These are phyloP conservation scores for Talaromyces atroroseus DNA, from an alignment of 2,329 filamentous ascomycete species.

Conservation along the genomic window DNA sequence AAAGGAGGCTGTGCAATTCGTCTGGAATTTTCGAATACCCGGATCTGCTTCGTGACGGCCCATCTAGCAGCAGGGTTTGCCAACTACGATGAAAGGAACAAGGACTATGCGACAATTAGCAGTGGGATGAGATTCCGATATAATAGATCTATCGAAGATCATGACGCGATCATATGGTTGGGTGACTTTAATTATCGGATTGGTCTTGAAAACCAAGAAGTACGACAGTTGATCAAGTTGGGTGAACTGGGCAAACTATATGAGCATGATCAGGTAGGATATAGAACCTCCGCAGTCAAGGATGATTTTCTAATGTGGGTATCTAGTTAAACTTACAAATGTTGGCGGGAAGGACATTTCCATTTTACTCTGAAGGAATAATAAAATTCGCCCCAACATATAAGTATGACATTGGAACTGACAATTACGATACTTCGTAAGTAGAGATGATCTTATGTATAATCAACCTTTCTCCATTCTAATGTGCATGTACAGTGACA, in stretches of 20 bases:
- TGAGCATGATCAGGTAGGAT: slow-evolving; percentile 75
- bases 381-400: slow-evolving; percentile 92
- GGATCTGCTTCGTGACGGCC: slow-evolving; percentile 90
- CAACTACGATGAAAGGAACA: slow-evolving; percentile 94
- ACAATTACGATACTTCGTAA: slow-evolving; percentile 86
- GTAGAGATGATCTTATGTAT: slow-evolving; percentile 21
- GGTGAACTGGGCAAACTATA: slow-evolving; percentile 74
- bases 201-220: slow-evolving; percentile 71
- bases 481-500: slow-evolving; percentile 59
- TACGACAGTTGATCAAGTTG: slow-evolving; percentile 66
- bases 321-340: slow-evolving; percentile 83
- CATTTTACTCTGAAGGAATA: slow-evolving; percentile 81
- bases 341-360: slow-evolving; percentile 84
- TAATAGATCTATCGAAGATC: slow-evolving; percentile 85
- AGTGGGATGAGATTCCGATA: slow-evolving; percentile 84
- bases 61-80: slow-evolving; percentile 93
- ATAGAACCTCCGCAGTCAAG: neutral
- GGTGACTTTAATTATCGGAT: slow-evolving; percentile 99
- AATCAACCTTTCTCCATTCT: slow-evolving; percentile 17
- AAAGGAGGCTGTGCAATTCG: slow-evolving; percentile 96
- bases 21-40: slow-evolving; percentile 88
- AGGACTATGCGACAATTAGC: slow-evolving; percentile 85
- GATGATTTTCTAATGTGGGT: neutral
- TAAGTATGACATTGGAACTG: slow-evolving; percentile 84
- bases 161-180: slow-evolving; percentile 87